phyloP scores from a whole-genome alignment of 345 rosid species.

The Populus ilicifolia region DNA sequence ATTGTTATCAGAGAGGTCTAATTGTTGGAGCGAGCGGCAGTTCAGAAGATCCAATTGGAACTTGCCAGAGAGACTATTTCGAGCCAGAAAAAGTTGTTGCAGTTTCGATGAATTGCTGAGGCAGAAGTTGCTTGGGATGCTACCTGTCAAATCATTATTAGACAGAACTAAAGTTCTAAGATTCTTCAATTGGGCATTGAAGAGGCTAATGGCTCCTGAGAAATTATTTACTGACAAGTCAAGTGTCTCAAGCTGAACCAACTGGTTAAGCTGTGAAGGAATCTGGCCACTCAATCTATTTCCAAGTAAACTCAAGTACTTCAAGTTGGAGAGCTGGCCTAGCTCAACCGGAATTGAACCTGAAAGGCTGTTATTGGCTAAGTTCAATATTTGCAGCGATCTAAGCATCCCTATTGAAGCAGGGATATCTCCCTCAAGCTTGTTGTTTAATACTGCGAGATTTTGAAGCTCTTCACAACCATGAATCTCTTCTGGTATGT shows the following conservation, averaged over 20 bases:
- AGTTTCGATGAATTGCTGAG: slow-evolving; percentile 38
- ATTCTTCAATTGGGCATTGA: slow-evolving; percentile 36
- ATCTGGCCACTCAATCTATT: slow-evolving; percentile 57
- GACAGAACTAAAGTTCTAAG: slow-evolving; percentile 47
- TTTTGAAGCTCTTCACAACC: slow-evolving; percentile 44
- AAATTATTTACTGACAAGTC: slow-evolving; percentile 68
- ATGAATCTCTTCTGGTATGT: slow-evolving; percentile 52
- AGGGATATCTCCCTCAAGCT: slow-evolving; percentile 64
- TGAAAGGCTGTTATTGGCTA: slow-evolving; percentile 70
- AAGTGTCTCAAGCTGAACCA: slow-evolving; percentile 48
- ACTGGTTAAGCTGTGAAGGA: slow-evolving; percentile 47
- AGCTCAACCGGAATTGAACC: slow-evolving; percentile 61
- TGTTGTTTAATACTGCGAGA: slow-evolving; percentile 55
- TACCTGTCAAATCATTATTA: slow-evolving; percentile 50
- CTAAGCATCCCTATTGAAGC: slow-evolving; percentile 47
- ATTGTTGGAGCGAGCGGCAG: slow-evolving; percentile 52
- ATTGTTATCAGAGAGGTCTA: slow-evolving; percentile 60
- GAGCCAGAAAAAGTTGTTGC: slow-evolving; percentile 44
- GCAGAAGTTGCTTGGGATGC: slow-evolving; percentile 55
- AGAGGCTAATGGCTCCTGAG: slow-evolving; percentile 52
- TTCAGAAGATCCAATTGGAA: slow-evolving; percentile 57
- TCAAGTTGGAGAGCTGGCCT: slow-evolving; percentile 48
- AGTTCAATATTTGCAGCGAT: slow-evolving; percentile 50
- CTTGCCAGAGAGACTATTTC: slow-evolving; percentile 53
- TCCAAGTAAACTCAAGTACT: slow-evolving; percentile 50